These are phyloP conservation scores for Pseudogymnoascus sp. DNA, from an alignment of 2,329 filamentous ascomycete genomes.

Conservation along the genomic window DNA sequence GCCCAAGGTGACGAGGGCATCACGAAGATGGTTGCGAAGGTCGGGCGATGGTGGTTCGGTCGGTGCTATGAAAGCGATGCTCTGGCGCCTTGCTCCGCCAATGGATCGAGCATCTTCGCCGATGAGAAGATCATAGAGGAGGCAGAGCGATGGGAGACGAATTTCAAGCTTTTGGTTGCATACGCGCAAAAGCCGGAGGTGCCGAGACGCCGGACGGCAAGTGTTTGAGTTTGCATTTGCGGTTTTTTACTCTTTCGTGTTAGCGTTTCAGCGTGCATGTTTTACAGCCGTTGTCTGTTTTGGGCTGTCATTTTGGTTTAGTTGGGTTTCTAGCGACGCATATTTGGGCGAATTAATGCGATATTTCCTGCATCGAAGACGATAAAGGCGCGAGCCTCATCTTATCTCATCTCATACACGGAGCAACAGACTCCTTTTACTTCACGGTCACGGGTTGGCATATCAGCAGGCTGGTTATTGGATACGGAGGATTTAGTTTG, in stretches of 20 bases:
- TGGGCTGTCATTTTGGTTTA: neutral
- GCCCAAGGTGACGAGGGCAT: conserved; percentile 72
- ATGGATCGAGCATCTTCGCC: conserved; percentile 62
- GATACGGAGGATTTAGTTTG: neutral
- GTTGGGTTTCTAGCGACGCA: neutral
- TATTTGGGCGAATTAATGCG: conserved; percentile 3
- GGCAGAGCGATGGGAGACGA: conserved; percentile 78
- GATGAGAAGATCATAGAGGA: conserved; percentile 69
- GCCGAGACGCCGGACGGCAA: conserved; percentile 21
- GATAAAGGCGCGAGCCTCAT: conserved; percentile 12
- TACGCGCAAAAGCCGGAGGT: conserved; percentile 44
- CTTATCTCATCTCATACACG: neutral
- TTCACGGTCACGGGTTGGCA: conserved; percentile 5
- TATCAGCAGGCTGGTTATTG: conserved; percentile 5
- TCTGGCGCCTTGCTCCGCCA: conserved; percentile 37
- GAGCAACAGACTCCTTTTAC: neutral
- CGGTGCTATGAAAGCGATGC: conserved; percentile 75
- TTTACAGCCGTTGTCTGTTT: neutral
- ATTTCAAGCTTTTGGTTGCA: conserved; percentile 82
- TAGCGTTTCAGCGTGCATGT: conserved; percentile 1
- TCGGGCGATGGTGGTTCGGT: conserved; percentile 94
- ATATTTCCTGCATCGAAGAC: conserved; percentile 2
- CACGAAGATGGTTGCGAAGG: conserved; percentile 82
- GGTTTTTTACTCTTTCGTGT: neutral
- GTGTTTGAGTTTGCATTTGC: conserved; percentile 19